Evolutionary conservation across 805 yeast genomes (phyloP).

Genomic region (Barnettozyma populi): DNA sequence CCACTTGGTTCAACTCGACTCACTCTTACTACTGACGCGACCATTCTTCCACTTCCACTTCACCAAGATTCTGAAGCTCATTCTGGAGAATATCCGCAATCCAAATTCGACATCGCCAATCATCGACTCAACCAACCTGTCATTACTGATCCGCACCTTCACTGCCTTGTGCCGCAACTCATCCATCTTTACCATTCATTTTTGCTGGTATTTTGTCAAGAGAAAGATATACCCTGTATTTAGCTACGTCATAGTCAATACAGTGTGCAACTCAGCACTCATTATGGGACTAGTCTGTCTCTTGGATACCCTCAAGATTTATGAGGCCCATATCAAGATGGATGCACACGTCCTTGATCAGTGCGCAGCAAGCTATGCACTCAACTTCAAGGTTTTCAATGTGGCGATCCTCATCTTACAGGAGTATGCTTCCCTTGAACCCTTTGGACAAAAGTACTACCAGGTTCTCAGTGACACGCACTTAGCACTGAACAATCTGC

Average conservation of each 20-base stretch:
- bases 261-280: constrained; percentile 27
- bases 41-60: constrained; percentile 31
- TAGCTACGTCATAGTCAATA: constrained; percentile 26
- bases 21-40: constrained; percentile 28
- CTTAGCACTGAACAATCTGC: not conserved
- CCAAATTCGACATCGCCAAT: not conserved
- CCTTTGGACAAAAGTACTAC: not conserved
- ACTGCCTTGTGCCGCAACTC: constrained; percentile 28
- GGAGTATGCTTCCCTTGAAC: not conserved
- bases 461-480: not conserved
- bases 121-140: not conserved
- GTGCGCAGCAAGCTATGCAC: not conserved
- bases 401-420: not conserved
- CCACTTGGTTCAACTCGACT: constrained; percentile 30
- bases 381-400: constrained; percentile 1
- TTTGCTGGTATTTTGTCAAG: constrained; percentile 17
- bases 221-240: constrained; percentile 24
- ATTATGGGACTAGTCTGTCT: constrained; percentile 26
- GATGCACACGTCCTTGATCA: not conserved
- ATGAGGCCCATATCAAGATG: constrained; percentile 1
- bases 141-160: constrained; percentile 11
- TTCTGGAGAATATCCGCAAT: not conserved
- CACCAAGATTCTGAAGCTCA: not conserved
- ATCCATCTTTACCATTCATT: constrained; percentile 25
- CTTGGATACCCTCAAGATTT: not conserved